Evolutionary conservation across 2,329 filamentous ascomycete genomes (phyloP).

Genomic region (Monosporascus sp.): DNA sequence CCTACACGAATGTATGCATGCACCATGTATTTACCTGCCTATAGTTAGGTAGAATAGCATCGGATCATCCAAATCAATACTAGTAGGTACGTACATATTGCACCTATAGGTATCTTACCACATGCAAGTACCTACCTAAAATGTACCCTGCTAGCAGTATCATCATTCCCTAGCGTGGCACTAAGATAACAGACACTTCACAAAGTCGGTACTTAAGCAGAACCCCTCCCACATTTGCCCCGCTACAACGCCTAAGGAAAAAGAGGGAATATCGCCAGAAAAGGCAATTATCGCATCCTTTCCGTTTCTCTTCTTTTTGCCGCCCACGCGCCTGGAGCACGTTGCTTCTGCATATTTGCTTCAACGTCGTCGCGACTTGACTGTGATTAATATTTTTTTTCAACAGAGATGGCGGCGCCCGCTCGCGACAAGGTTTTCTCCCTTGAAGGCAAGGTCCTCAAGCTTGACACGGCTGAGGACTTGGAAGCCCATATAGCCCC

Average conservation of each 20-base stretch:
- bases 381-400: neutral
- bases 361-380: neutral
- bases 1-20: too few species aligned
- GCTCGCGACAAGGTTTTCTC: slow-evolving; percentile 68
- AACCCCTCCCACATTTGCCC: neutral
- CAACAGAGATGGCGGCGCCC: slow-evolving; percentile 40
- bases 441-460: slow-evolving; percentile 85
- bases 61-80: too few species aligned
- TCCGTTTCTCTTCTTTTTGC: slow-evolving; percentile 1
- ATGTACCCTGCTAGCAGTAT: too few species aligned
- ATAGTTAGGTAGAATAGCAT: too few species aligned
- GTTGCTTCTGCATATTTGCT: neutral
- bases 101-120: too few species aligned
- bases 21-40: too few species aligned
- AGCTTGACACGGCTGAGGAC: slow-evolving; percentile 84
- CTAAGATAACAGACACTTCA: too few species aligned
- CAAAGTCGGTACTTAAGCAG: too few species aligned
- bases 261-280: too few species aligned
- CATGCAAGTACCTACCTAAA: too few species aligned
- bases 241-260: neutral
- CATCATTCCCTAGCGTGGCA: too few species aligned
- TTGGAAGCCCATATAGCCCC: slow-evolving; percentile 77
- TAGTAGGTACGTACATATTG: too few species aligned
- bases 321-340: neutral
- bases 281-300: neutral